phyloP scores from a whole-genome alignment of 2,329 filamentous ascomycete species.

The Nothophaeocryptopus gaeumannii region DNA sequence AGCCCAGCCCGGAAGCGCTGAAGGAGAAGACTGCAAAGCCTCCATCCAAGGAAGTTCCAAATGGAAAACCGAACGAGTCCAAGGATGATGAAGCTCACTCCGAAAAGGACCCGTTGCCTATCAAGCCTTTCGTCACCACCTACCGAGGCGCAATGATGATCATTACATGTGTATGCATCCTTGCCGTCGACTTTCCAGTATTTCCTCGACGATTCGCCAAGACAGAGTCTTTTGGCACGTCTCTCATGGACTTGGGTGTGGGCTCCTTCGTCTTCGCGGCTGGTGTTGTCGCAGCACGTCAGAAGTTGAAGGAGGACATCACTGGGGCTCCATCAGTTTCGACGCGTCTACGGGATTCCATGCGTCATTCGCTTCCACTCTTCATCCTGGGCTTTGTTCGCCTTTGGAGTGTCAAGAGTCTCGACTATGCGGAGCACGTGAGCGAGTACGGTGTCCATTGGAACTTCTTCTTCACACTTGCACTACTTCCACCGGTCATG shows the following conservation, averaged over 20 bases:
- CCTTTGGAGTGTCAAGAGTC: slow-evolving; percentile 82
- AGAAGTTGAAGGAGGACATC: slow-evolving; percentile 64
- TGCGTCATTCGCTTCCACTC: slow-evolving; percentile 80
- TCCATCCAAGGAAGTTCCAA: slow-evolving; percentile 18
- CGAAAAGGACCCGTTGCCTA: slow-evolving; percentile 58
- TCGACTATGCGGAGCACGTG: slow-evolving; percentile 96
- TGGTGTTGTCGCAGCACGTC: slow-evolving; percentile 82
- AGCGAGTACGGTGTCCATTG: slow-evolving; percentile 97
- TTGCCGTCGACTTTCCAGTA: slow-evolving; percentile 92
- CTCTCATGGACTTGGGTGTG: slow-evolving; percentile 97
- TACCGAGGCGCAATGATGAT: slow-evolving; percentile 92
- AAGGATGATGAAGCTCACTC: slow-evolving; percentile 20
- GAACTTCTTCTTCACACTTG: slow-evolving; percentile 99
- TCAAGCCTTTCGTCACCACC: slow-evolving; percentile 87
- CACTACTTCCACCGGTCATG: slow-evolving; percentile 81
- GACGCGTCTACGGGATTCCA: slow-evolving; percentile 61
- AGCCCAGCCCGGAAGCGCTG: slow-evolving; percentile 40
- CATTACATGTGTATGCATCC: slow-evolving; percentile 81
- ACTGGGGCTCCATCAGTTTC: slow-evolving; percentile 46
- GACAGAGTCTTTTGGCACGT: slow-evolving; percentile 98
- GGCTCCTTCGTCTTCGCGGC: slow-evolving; percentile 96
- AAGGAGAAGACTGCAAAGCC: slow-evolving; percentile 20
- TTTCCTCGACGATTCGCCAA: slow-evolving; percentile 96
- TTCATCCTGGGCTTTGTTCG: slow-evolving; percentile 76
- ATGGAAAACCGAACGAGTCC: slow-evolving; percentile 18